phyloP scores from a whole-genome alignment of 2,329 filamentous ascomycete species.

The Aquanectria penicillioides region DNA sequence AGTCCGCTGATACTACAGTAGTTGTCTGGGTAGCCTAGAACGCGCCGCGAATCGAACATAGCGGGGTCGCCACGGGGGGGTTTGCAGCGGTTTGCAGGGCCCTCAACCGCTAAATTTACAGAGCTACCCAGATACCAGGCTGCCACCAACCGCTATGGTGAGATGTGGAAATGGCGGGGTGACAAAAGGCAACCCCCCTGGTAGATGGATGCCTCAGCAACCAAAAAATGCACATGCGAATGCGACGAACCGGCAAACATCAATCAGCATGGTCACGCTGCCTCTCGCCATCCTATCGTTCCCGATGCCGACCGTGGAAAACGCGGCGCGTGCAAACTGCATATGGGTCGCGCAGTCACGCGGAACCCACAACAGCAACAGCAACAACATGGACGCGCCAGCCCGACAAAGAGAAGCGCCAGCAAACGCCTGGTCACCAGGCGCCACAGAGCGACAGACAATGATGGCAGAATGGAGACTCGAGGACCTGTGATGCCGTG shows the following conservation, averaged over 20 bases:
- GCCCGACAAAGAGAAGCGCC: not conserved
- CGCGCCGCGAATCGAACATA: not conserved
- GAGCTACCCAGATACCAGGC: constrained; percentile 1
- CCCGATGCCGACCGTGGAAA: not conserved
- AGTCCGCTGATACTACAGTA: not conserved
- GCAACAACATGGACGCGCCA: constrained; percentile 5
- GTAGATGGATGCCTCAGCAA: constrained; percentile 40
- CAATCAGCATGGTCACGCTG: constrained; percentile 30
- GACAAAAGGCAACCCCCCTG: not conserved
- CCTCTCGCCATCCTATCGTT: not conserved
- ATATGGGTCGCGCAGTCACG: constrained; percentile 7
- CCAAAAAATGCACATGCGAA: constrained; percentile 16
- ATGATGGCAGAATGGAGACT: not conserved
- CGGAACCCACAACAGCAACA: constrained; percentile 1
- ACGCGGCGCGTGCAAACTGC: constrained; percentile 14
- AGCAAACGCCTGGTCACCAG: not conserved
- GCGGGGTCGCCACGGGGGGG: not conserved
- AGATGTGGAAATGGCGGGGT: constrained; percentile 9
- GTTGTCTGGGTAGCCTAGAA: not conserved
- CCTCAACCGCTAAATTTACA: constrained; percentile 3
- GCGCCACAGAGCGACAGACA: constrained; percentile 14
- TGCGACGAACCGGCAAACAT: not conserved
- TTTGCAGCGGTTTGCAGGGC: constrained; percentile 17
- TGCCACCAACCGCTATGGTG: not conserved
- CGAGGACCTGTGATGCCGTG: not conserved